phyloP scores from a whole-genome alignment of 2,329 filamentous ascomycete species.

The Didymosphaeria variabile region DNA sequence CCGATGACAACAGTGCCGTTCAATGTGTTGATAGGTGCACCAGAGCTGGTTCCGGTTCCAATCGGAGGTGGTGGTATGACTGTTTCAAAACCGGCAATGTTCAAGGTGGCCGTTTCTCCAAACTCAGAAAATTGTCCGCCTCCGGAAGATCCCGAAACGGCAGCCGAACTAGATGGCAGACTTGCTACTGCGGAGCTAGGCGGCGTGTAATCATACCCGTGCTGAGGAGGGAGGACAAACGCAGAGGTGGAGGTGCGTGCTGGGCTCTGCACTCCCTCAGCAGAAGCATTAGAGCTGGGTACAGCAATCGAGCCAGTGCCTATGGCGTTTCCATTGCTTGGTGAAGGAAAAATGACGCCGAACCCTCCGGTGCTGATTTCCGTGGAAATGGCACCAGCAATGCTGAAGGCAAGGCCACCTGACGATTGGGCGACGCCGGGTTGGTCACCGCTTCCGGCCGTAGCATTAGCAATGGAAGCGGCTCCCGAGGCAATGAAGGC shows the following conservation, averaged over 20 bases:
- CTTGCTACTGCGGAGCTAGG: slow-evolving; percentile 4
- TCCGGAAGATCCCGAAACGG: slow-evolving; percentile 13
- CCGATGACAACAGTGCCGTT: slow-evolving; percentile 8
- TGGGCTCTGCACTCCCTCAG: slow-evolving; percentile 39
- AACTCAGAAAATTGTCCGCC: slow-evolving; percentile 7
- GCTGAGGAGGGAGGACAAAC: slow-evolving; percentile 10
- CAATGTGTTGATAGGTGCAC: neutral
- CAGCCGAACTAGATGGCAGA: slow-evolving; percentile 8
- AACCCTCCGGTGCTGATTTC: neutral
- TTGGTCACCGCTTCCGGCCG: neutral
- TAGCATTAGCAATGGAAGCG: neutral
- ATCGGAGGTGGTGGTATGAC: slow-evolving; percentile 13
- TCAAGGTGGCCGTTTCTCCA: slow-evolving; percentile 16
- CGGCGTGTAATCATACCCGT: slow-evolving; percentile 16
- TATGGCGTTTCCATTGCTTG: slow-evolving; percentile 5
- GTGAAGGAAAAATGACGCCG: slow-evolving; percentile 8
- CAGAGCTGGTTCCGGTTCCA: slow-evolving; percentile 14
- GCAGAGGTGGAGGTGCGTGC: slow-evolving; percentile 17
- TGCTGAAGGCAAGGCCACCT: slow-evolving; percentile 9
- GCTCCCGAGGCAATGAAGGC: slow-evolving; percentile 17
- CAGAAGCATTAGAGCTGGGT: slow-evolving; percentile 17
- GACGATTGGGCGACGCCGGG: slow-evolving; percentile 8
- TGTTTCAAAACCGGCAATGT: slow-evolving; percentile 21
- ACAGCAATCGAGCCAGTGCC: slow-evolving; percentile 17
- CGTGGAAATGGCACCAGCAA: slow-evolving; percentile 1